Evolutionary conservation across 2,329 filamentous ascomycete species (phyloP), one percentile per base, ranked within the genome.

Genomic region (Talaromyces sp.): DNA sequence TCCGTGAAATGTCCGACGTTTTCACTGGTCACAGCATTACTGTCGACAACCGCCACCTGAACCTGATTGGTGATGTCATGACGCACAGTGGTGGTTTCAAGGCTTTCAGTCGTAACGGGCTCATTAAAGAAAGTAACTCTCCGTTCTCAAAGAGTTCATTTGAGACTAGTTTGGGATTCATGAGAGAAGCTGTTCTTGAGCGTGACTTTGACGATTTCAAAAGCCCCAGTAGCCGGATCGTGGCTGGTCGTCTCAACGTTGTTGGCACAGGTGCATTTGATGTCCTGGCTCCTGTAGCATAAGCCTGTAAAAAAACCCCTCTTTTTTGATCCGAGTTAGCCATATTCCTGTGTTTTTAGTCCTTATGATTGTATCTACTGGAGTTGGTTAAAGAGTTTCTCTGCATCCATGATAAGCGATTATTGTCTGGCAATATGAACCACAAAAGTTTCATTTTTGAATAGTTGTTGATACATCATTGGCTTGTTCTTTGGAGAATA

Each of bases 71-170:
- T 54, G 95, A 99, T 75, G 92, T 92, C 75, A 99, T 99, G 95
- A 99, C 95, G n/a, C 86, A 94, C 59, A 89, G 88, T 63, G 95
- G 95, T 67, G 88, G 87, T 1, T 99, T 96, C 79, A 90, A 88
- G 55, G 89, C 95, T 0, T 99, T 99, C 80, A 96, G 91, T 78
- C 89, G 95, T 56, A 96, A 91, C 72, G 95, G 94, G 1, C 81
- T 99, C 47, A 76, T 81, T 64, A 88, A 87, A 72, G 88, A 90
- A 66, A 93, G 91, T 70, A 89, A 94, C 31, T 93, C 89, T 67
- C 92, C 95, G 0, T 94, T 99, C 69, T 94, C 95, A 78, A 98
- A 98, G 84, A 98, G 98, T 94, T 96, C 91, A 75, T 99, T 98
- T 79, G 95, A 99, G 84, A 99, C 95, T 4, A 99, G 95, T 2